These are phyloP conservation scores for Dujonia santamariae DNA, from an alignment of 1,139 yeast genomes.

Conservation along the genomic window DNA sequence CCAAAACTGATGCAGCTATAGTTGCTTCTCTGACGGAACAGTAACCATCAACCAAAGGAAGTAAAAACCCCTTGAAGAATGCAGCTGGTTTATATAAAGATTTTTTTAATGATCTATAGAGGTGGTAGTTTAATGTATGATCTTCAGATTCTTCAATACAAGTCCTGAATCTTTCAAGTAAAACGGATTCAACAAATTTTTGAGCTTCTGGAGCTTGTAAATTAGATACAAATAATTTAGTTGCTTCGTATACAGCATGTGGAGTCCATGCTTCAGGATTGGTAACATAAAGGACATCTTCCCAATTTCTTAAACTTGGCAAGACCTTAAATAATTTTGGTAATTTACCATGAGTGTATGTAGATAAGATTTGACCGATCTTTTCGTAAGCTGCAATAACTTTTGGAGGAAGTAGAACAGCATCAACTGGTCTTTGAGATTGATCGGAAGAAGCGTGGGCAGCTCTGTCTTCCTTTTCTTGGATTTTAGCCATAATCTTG, in stretches of 20 bases:
- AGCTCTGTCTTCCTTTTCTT: conserved; percentile 57
- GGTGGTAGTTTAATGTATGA: conserved; percentile 77
- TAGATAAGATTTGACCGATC: conserved; percentile 80
- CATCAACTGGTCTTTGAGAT: conserved; percentile 33
- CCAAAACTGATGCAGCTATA: conserved; percentile 87
- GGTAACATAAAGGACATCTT: conserved; percentile 88
- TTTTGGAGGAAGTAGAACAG: conserved; percentile 87
- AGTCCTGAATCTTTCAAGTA: conserved; percentile 80
- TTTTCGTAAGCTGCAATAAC: conserved; percentile 92
- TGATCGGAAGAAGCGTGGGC: conserved; percentile 14
- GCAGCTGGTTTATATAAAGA: conserved; percentile 96
- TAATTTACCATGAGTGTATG: conserved; percentile 94
- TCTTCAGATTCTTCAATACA: conserved; percentile 77
- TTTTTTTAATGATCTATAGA: conserved; percentile 88
- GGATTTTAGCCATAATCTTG: conserved; percentile 84
- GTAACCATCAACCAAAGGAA: conserved; percentile 80
- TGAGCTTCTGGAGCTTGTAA: conserved; percentile 87
- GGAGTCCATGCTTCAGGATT: conserved; percentile 94
- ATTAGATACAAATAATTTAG: conserved; percentile 88
- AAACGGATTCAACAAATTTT: conserved; percentile 69
- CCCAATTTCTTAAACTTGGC: conserved; percentile 93
- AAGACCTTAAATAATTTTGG: conserved; percentile 94
- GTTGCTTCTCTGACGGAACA: conserved; percentile 93
- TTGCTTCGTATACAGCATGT: conserved; percentile 94
- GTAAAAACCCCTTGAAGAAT: conserved; percentile 90